Base-by-base conservation (phyloP, 2,329 filamentous ascomycete genomes). In the Thelonectria discophora region DNA sequence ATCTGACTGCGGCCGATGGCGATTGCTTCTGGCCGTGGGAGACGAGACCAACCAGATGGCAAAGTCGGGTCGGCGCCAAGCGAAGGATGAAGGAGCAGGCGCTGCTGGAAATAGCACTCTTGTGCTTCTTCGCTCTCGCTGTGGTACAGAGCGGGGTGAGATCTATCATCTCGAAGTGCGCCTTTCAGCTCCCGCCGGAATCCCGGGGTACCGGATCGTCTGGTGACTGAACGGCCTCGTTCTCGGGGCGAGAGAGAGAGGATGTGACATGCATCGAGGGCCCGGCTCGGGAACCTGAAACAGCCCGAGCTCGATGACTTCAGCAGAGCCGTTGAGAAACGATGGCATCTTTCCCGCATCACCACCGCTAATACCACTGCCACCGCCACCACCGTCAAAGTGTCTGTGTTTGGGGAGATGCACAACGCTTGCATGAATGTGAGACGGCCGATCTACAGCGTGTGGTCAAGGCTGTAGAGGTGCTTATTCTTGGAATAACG, bases 1-100 rank as follows among this genome's bases (percentile, higher is more conserved):
- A 69, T 70, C 68, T 55, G 65, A 39, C 54, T 62, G 54, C 58
- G 51, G 51, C 55, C 68, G 55, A 27, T 55, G 53, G 45, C 20
- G 58, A 48, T 48, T 42, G 58, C 54, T 53, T 61, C 54, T 57
- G 47, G 18, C 21, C 21, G 58, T 55, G 46, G 39, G 27, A 43
- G 60, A 47, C 39, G 45, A 64, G 57, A 62, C 58, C 58, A 60
- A 45, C 58, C 55, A 17, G 40, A 57, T 58, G 68, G 58, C 52
- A 60, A 58, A 32, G n/a, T 18, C 49, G 20, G 8, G 18, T 48
- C 58, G 58, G 58, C 58, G 58, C 48, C 58, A 61, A 61, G 32
- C 52, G 53, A 61, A 51, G 53, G 53, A 53, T 50, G 42, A 32
- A 37, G 18, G 32, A 30, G 13, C 58, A 53, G 53, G 58, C 53